Percentiles rank a stretch among this genome's conserved stretches.
Evolutionary conservation across 2,329 filamentous ascomycete genomes (phyloP).

Genomic region (Cladophialophora exuberans): DNA sequence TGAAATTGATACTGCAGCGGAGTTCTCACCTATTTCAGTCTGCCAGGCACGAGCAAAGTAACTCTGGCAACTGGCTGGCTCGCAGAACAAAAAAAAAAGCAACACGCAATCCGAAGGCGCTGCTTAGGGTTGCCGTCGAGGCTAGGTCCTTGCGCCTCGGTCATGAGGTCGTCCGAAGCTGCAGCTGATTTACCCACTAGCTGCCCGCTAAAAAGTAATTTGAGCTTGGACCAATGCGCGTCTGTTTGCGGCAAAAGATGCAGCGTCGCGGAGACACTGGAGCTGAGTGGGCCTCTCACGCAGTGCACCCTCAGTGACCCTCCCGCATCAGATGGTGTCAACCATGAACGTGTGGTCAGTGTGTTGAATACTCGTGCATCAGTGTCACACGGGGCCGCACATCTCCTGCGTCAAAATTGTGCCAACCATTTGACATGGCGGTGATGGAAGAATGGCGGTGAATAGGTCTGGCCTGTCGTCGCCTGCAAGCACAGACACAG

Average conservation of each 20-base stretch:
- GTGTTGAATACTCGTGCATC: conserved; percentile 11
- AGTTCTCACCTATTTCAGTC: too few species aligned
- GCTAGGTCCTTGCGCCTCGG: conserved; percentile 11
- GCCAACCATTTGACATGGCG: conserved; percentile 3
- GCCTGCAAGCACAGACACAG: conserved; percentile 18
- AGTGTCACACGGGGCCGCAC: conserved; percentile 19
- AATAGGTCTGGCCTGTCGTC: conserved; percentile 25
- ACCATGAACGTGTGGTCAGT: conserved; percentile 7
- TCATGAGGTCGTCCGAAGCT: conserved; percentile 22
- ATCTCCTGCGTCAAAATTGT: conserved; percentile 18
- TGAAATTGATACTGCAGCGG: too few species aligned
- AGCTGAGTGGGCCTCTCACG: conserved; percentile 12
- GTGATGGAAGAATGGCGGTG: conserved; percentile 23
- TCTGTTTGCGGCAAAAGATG: not conserved
- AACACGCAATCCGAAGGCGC: too few species aligned
- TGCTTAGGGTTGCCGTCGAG: not conserved
- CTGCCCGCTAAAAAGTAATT: too few species aligned
- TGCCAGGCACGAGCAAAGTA: too few species aligned
- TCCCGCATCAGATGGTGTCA: conserved; percentile 16
- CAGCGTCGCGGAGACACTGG: conserved; percentile 18
- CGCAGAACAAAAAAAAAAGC: too few species aligned
- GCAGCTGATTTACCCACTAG: conserved; percentile 21
- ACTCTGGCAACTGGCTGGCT: too few species aligned
- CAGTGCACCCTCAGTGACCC: too few species aligned
- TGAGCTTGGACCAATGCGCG: conserved; percentile 8